Base-by-base conservation (phyloP, 2,329 filamentous ascomycete species). In the Mariannaea elegans region DNA sequence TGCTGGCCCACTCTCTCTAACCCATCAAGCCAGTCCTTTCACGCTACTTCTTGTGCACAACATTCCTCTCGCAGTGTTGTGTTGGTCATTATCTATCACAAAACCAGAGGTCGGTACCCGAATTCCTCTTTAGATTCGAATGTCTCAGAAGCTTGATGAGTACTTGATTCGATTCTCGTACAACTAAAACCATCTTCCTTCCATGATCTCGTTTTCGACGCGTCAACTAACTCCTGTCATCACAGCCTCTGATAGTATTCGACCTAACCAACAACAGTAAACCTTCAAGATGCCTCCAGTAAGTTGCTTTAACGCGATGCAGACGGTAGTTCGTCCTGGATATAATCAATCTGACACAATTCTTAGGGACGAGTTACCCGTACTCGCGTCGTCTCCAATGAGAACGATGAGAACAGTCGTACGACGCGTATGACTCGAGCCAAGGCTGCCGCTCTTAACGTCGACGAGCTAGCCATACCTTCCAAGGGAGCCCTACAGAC, bases 351-450 rank as follows among this genome's bases (percentile, higher is more conserved):
- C 63, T 69, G 59, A 68, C 63, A 39, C 51, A 38, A 18, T 39
- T 38, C 53, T 21, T 82, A 82, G 90, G 86, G 84, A 82, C 90
- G 91, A 78, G 82, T 86, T 75, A 83, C 88, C 72, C 87, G 90
- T 78, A 86, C 88, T 76, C 90, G 93, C 80, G 86, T 88, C 76
- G 85, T 90, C 72, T 90, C 90, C 67, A 95, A 96, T 78, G 94
- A 97, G 83, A 97, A 97, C 76, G 94, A 97, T 77, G 95, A 97
- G 82, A 97, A 97, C 77, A 86, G 79, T 65, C 80, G 83, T 59
- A 88, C 91, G 62, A 92, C 91, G 80, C 93, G 94, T 80, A 82
- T 97, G 76, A 98, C 95, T 71, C 88, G 95, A 80, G 94, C 95
- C 68, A 97, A 98, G 82, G 89, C 93, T 51, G 92, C 93, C 59